These are phyloP conservation scores for Zopfia rhizophila DNA, from an alignment of 2,329 filamentous ascomycete genomes.

Conservation along the genomic window DNA sequence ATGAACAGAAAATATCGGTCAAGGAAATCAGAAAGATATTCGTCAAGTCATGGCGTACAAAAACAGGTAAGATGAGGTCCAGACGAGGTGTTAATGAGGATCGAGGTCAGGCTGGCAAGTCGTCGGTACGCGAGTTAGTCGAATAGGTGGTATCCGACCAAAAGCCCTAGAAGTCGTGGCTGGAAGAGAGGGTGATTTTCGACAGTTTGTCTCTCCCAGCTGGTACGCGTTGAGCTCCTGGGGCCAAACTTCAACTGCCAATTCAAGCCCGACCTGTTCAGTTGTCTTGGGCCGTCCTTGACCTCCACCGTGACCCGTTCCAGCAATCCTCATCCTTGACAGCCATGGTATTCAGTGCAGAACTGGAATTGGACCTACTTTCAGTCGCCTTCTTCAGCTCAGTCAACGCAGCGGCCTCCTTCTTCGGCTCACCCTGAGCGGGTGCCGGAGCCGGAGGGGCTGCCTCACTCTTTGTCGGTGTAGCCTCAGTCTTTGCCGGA, in stretches of 20 bases:
- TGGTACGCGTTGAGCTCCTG: background rate
- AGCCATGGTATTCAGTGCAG: background rate
- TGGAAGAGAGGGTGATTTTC: too few relatives aligned
- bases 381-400: conserved; percentile 48
- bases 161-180: too few relatives aligned
- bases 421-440: conserved; percentile 32
- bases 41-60: conserved; percentile 8
- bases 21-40: conserved; percentile 4
- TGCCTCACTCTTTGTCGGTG: conserved; percentile 13
- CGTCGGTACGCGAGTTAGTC: background rate
- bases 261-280: conserved; percentile 7
- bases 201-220: too few relatives aligned
- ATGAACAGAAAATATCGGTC: conserved; percentile 18
- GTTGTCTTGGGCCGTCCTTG: conserved; percentile 28
- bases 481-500: conserved; percentile 23
- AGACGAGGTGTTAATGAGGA: too few relatives aligned
- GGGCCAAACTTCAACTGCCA: background rate
- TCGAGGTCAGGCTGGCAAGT: background rate
- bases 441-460: conserved; percentile 27
- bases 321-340: conserved; percentile 19
- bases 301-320: conserved; percentile 34
- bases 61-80: background rate
- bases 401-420: conserved; percentile 40
- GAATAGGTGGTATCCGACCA: background rate
- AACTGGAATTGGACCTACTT: conserved; percentile 40